phyloP scores from a whole-genome alignment of 2,329 filamentous ascomycete genomes.

The Aspergillus carbonarius region DNA sequence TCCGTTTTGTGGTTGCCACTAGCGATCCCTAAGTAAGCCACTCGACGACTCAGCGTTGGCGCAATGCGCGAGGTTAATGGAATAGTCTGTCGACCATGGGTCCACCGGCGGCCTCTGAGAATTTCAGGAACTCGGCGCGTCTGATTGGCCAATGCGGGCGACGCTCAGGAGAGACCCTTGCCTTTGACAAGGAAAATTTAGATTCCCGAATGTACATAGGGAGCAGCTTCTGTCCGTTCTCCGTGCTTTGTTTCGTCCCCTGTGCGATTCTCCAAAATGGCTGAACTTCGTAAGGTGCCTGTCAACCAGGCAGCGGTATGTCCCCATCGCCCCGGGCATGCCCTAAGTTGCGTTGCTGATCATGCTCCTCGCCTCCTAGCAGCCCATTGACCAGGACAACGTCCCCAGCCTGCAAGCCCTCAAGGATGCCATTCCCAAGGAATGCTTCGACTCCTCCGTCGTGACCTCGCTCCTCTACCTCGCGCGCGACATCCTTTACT shows the following conservation, averaged over 20 bases:
- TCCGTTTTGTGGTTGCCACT: background rate
- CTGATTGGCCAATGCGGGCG: background rate
- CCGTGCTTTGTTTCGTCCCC: background rate
- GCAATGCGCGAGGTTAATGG: background rate
- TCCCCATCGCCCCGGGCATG: too few species aligned
- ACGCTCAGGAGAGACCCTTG: background rate
- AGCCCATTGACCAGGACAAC: constrained; percentile 2
- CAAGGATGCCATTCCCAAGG: constrained; percentile 55
- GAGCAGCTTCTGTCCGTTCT: background rate
- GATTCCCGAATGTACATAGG: background rate
- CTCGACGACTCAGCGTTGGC: too few species aligned
- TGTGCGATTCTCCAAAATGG: background rate
- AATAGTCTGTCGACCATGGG: background rate
- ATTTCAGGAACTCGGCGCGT: background rate
- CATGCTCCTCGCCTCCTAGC: background rate
- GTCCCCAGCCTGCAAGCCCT: constrained; percentile 22
- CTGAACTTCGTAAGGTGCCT: background rate
- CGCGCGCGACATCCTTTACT: constrained; percentile 55
- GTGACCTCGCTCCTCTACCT: constrained; percentile 56
- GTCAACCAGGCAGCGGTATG: background rate
- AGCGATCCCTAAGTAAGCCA: background rate
- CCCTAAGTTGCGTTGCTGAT: background rate
- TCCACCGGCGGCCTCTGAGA: background rate
- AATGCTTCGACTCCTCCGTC: constrained; percentile 61
- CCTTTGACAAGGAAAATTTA: background rate